Conservation (phyloP, 768 basidiomycete genomes). For the Agrocybe praecox region DNA sequence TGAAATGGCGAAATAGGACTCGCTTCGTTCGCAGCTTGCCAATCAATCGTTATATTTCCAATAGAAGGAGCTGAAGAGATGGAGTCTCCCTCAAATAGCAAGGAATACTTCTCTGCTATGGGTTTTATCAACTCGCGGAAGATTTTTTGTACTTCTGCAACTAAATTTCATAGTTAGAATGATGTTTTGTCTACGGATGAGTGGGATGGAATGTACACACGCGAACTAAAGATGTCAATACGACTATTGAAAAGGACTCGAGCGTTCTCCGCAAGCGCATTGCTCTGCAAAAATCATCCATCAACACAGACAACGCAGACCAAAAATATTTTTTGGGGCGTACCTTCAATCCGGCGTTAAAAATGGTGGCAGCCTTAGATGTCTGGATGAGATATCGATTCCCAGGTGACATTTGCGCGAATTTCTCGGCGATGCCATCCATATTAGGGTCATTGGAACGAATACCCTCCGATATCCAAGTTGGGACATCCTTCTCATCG, state of each 20-base stretch:
- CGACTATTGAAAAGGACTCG: slow-evolving; percentile 28
- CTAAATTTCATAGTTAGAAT: slow-evolving; percentile 9
- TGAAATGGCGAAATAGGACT: slow-evolving; percentile 28
- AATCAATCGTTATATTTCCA: slow-evolving; percentile 27
- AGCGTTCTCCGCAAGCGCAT: slow-evolving; percentile 29
- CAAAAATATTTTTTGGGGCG: not conserved
- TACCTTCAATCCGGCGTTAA: slow-evolving; percentile 30
- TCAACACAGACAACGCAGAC: no score
- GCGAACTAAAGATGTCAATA: slow-evolving; percentile 29
- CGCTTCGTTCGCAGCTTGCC: slow-evolving; percentile 19
- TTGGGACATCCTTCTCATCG: slow-evolving; percentile 17
- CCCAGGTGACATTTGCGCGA: slow-evolving; percentile 21
- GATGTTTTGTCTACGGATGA: not conserved
- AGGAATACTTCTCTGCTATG: slow-evolving; percentile 26
- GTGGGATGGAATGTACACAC: slow-evolving; percentile 11
- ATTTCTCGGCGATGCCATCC: slow-evolving; percentile 19
- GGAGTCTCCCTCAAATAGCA: slow-evolving; percentile 18
- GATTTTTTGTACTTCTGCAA: slow-evolving; percentile 13
- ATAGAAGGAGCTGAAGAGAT: slow-evolving; percentile 21
- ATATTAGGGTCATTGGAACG: slow-evolving; percentile 22
- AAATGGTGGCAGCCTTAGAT: slow-evolving; percentile 30
- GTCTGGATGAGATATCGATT: slow-evolving; percentile 32
- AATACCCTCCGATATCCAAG: slow-evolving; percentile 25
- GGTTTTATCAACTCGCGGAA: slow-evolving; percentile 24
- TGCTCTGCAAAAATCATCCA: slow-evolving; percentile 17